Evolutionary conservation across 129 eudicot genomes (phyloP).

Genomic region (Lactuca saligna): DNA sequence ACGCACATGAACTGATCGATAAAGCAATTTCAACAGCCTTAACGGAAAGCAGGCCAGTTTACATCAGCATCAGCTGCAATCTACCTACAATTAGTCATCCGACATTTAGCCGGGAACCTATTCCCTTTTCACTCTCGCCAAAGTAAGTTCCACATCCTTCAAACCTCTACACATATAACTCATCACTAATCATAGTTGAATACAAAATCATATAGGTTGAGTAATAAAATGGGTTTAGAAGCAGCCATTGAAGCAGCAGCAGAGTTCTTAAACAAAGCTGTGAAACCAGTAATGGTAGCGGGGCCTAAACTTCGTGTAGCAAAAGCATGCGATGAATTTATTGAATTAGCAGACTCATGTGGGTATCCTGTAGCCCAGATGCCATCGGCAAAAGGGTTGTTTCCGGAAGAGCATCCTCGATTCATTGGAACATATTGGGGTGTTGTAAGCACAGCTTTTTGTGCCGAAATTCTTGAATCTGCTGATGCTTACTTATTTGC

Average conservation of each 20-base stretch:
- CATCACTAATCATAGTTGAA: not conserved
- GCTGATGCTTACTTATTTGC: not conserved
- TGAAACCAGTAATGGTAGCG: constrained; percentile 48
- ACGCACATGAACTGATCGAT: constrained; percentile 51
- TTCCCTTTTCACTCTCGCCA: constrained; percentile 59
- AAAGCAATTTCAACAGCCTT: constrained; percentile 45
- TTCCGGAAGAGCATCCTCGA: not conserved
- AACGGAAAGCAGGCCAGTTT: constrained; percentile 52
- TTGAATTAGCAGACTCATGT: constrained; percentile 38
- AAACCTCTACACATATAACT: no score
- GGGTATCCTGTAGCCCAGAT: constrained; percentile 39
- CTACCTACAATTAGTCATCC: constrained; percentile 73
- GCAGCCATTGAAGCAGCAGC: constrained; percentile 46
- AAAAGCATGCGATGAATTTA: constrained; percentile 37
- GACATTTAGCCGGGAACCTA: constrained; percentile 60
- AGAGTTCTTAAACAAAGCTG: constrained; percentile 42
- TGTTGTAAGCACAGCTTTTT: not conserved
- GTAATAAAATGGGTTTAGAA: constrained; percentile 37
- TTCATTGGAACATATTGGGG: constrained; percentile 11
- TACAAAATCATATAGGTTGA: constrained; percentile 23
- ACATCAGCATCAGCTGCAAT: constrained; percentile 63
- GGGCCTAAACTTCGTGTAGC: constrained; percentile 47
- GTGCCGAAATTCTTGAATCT: not conserved
- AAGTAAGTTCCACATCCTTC: constrained; percentile 35
- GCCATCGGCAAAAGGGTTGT: constrained; percentile 47